These are phyloP conservation scores for Falciphora oryzae DNA, from an alignment of 2,329 filamentous ascomycete genomes.

Conservation along the genomic window DNA sequence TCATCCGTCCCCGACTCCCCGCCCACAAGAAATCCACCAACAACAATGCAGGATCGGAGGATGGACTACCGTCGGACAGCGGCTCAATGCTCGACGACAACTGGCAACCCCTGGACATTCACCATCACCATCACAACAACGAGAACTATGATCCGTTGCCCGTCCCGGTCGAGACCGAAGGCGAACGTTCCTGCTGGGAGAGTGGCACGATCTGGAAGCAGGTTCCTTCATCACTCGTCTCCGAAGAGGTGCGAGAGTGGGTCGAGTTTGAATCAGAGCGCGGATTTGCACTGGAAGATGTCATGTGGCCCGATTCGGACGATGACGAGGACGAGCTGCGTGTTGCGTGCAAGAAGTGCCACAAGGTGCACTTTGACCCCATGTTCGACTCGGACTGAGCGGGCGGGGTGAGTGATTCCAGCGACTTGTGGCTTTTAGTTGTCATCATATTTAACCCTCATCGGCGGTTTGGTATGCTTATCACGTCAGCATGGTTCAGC, in stretches of 20 bases:
- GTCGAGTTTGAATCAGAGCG: slow-evolving; percentile 34
- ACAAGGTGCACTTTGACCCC: slow-evolving; percentile 13
- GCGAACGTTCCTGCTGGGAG: slow-evolving; percentile 18
- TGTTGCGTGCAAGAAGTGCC: slow-evolving; percentile 17
- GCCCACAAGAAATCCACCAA: slow-evolving; percentile 18
- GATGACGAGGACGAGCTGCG: slow-evolving; percentile 4
- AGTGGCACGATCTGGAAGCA: slow-evolving; percentile 43
- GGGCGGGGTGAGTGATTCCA: too few species aligned
- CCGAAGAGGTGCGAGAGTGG: slow-evolving; percentile 37
- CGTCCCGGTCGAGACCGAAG: slow-evolving; percentile 32
- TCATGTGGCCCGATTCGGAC: slow-evolving; percentile 11
- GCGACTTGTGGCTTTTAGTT: too few species aligned
- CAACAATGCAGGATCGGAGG: slow-evolving; percentile 17
- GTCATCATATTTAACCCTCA: too few species aligned
- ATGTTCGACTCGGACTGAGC: slow-evolving; percentile 3
- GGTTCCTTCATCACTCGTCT: slow-evolving; percentile 36
- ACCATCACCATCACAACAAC: slow-evolving; percentile 25
- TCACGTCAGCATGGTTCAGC: too few species aligned
- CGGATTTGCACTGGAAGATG: slow-evolving; percentile 11
- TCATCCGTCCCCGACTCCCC: slow-evolving; percentile 36
- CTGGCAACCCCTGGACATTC: slow-evolving; percentile 18
- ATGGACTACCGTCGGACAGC: slow-evolving; percentile 1
- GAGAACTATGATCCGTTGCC: slow-evolving; percentile 30
- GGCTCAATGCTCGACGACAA: slow-evolving; percentile 18
- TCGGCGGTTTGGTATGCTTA: too few species aligned